Evolutionary conservation across 768 basidiomycete species (phyloP), one percentile per base, ranked within the genome.

Genomic region (Tricholoma saponaceum): DNA sequence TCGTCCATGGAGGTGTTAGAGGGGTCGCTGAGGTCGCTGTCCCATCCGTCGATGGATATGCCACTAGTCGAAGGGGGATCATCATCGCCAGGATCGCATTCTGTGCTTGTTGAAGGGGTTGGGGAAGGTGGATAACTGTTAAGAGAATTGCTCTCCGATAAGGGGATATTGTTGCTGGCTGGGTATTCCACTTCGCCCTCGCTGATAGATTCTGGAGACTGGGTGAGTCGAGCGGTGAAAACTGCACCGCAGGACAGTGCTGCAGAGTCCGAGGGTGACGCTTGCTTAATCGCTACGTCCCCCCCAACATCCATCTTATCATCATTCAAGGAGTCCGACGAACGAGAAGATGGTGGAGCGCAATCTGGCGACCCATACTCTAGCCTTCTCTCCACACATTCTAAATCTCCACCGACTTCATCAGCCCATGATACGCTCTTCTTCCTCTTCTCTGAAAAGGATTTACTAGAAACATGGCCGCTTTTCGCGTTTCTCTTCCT

Each of bases 351-450:
- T 26, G 33, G 52, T 28, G 28, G 43, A 9, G 46, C 46, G 23
- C 52, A 52, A 25, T 54, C 58, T 13, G 50, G 26, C 5, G 39
- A 10, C 5, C 47, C 47, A 14, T 50, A 30, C 0, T 50, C 47
- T 13, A 30, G 26, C 25, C 47, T 30, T n/a, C 22, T 33, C 1
- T 10, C 54, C 44, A 43, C 43, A 18, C 25, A 33, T n/a, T 35
- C 52, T 9, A 30, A 33, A n/a, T 43, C 28, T 22, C 37, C 56
- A 2, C 35, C 57, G 2, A 65, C 46, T 30, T 65, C 60, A 52
- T 74, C 74, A 14, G 71, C 69, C 76, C 76, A 77, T 18, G 70
- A 67, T 9, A 77, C 74, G 0, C 64, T 61, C 56, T 72, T 74
- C 57, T 62, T 64, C 51, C 63, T 66, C 20, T 32, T 51, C 35